These are phyloP conservation scores for Podila epigama DNA, from an alignment of 192 early-diverging fungal species.

Conservation along the genomic window DNA sequence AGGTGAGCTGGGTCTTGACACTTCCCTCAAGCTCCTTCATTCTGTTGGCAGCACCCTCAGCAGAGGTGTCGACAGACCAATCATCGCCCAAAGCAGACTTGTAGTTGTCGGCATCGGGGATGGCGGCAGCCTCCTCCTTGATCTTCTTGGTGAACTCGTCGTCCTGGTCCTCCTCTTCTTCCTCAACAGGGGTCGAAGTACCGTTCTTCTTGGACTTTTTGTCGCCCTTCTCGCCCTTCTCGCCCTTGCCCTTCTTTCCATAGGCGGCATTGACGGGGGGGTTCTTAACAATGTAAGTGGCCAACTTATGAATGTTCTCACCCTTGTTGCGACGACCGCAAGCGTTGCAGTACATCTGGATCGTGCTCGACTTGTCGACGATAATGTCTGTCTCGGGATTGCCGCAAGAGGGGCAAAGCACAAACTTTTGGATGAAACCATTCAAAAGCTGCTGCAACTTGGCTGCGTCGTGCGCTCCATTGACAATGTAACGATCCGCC, in stretches of 20 bases:
- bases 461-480: constrained; percentile 90
- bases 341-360: constrained; percentile 84
- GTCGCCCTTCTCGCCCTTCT: constrained; percentile 60
- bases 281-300: constrained; percentile 92
- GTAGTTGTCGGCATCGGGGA: constrained; percentile 59
- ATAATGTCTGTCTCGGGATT: constrained; percentile 98
- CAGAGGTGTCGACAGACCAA: constrained; percentile 84
- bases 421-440: constrained; percentile 94
- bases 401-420: constrained; percentile 89
- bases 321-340: constrained; percentile 86
- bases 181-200: constrained; percentile 49
- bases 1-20: constrained; percentile 50
- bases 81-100: constrained; percentile 71
- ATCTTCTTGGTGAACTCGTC: constrained; percentile 75
- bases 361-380: constrained; percentile 54
- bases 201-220: constrained; percentile 59
- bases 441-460: constrained; percentile 87
- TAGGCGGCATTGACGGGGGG: constrained; percentile 69
- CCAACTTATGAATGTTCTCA: constrained; percentile 90
- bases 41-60: constrained; percentile 78
- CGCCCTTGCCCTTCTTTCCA: constrained; percentile 36
- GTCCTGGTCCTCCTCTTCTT: constrained; percentile 62
- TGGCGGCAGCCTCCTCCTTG: constrained; percentile 70
- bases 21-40: constrained; percentile 69
- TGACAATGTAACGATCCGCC: constrained; percentile 93